Conservation (phyloP, 805 yeast genomes). For the Kodamaea jinghongensis region DNA sequence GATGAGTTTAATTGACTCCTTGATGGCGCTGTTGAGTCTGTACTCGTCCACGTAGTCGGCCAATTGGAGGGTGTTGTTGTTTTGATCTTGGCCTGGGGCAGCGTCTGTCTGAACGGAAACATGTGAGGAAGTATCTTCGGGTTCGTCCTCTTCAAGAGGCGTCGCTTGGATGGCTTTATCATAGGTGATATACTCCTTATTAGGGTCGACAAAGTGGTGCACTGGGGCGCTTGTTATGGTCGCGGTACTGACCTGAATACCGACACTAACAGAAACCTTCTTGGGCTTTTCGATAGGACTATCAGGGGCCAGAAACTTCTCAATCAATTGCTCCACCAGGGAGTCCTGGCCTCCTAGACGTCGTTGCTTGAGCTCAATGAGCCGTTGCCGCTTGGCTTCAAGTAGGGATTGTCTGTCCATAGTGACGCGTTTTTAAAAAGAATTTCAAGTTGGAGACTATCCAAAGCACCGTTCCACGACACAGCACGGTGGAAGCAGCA, state of each 20-base stretch:
- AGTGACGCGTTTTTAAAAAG: neutral
- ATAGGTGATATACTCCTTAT: constrained; percentile 14
- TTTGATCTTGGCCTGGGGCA: neutral
- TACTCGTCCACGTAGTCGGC: constrained; percentile 16
- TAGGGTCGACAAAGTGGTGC: neutral
- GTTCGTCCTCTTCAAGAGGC: neutral
- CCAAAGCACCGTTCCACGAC: too few relatives aligned
- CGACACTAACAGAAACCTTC: constrained; percentile 20
- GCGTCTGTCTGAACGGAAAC: neutral
- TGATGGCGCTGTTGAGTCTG: constrained; percentile 18
- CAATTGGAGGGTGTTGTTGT: neutral
- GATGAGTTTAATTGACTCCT: constrained; percentile 23
- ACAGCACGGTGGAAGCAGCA: too few relatives aligned
- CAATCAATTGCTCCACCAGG: constrained; percentile 17
- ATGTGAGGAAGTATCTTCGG: neutral
- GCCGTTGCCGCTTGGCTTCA: constrained; percentile 40
- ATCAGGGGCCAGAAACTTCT: constrained; percentile 8
- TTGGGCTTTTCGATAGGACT: constrained; percentile 4
- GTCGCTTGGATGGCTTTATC: constrained; percentile 26
- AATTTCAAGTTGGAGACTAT: neutral
- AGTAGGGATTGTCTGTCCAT: constrained; percentile 39
- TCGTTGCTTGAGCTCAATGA: constrained; percentile 24
- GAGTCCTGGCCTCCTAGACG: constrained; percentile 14
- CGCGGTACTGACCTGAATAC: constrained; percentile 26
- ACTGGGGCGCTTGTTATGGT: neutral